These are phyloP conservation scores for Escallonia rubra DNA, from an alignment of 129 eudicot species.

Conservation along the genomic window DNA sequence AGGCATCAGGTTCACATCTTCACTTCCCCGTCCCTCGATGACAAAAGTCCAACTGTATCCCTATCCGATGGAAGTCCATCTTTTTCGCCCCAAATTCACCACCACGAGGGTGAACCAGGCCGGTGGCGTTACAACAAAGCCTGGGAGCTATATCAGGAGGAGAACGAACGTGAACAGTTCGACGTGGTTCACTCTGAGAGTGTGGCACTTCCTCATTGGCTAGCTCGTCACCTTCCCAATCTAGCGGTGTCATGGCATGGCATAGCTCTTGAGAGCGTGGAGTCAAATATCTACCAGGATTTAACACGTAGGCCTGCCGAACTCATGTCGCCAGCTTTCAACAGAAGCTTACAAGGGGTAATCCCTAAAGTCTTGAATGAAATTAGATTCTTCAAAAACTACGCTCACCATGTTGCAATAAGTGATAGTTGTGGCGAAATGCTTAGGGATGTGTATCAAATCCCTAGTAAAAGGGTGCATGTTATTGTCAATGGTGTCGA, in stretches of 20 bases:
- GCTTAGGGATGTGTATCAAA: constrained; percentile 93
- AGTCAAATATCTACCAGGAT: constrained; percentile 81
- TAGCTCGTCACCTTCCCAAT: constrained; percentile 54
- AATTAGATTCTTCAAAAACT: constrained; percentile 73
- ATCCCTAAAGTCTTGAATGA: constrained; percentile 82
- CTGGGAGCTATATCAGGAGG: constrained; percentile 71
- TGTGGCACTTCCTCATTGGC: constrained; percentile 71
- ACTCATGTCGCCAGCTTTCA: constrained; percentile 55
- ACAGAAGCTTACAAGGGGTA: constrained; percentile 57
- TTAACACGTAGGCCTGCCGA: constrained; percentile 45
- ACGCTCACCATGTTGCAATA: constrained; percentile 75
- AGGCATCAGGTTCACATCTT: constrained; percentile 76
- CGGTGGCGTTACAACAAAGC: constrained; percentile 87
- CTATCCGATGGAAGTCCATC: background rate
- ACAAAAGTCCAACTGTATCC: constrained; percentile 10
- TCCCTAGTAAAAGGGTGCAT: constrained; percentile 76
- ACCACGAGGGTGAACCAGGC: constrained; percentile 70
- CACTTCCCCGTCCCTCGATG: constrained; percentile 58
- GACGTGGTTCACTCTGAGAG: constrained; percentile 91
- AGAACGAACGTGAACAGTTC: constrained; percentile 38
- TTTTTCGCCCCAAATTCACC: constrained; percentile 38
- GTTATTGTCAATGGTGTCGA: constrained; percentile 83
- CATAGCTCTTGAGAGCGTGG: constrained; percentile 79
- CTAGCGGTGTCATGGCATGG: constrained; percentile 97
- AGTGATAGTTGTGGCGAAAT: constrained; percentile 97